Conservation (phyloP, 352 stramenopile species). For the Pythium brassicae region DNA sequence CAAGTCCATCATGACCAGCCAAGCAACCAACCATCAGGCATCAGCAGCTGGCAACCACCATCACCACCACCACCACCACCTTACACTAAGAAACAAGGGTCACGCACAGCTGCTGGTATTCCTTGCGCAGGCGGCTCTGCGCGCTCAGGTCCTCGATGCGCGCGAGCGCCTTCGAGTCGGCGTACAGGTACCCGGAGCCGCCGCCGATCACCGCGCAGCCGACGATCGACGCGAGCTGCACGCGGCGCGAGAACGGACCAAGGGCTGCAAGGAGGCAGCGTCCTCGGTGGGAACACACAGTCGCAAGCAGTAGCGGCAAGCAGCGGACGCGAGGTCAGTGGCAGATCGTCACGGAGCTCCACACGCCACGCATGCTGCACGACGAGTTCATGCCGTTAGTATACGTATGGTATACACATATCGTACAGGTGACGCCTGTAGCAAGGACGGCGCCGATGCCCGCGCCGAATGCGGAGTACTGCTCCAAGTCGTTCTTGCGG, state of each 20-base stretch:
- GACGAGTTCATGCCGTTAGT: too few species aligned
- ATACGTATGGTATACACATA: neutral
- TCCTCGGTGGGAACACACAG: neutral
- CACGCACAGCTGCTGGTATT: constrained; percentile 75
- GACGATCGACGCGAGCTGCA: constrained; percentile 56
- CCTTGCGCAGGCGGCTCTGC: constrained; percentile 68
- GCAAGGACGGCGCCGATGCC: constrained; percentile 44
- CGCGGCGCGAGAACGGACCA: constrained; percentile 57
- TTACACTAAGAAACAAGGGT: neutral
- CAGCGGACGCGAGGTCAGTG: neutral
- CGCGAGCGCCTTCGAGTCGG: constrained; percentile 65
- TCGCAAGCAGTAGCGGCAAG: neutral
- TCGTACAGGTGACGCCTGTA: constrained; percentile 54
- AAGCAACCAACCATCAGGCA: neutral
- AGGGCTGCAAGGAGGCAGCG: constrained; percentile 25
- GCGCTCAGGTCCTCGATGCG: constrained; percentile 75
- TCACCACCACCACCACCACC: neutral
- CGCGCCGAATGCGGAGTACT: constrained; percentile 57
- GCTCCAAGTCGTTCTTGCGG: constrained; percentile 58
- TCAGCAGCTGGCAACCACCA: neutral
- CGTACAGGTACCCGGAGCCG: constrained; percentile 58
- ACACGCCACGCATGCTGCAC: too few species aligned
- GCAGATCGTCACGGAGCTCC: too few species aligned
- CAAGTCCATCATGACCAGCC: neutral
- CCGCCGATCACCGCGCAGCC: constrained; percentile 59